phyloP scores from a whole-genome alignment of 805 yeast species.

The Lipomyces kockii region DNA sequence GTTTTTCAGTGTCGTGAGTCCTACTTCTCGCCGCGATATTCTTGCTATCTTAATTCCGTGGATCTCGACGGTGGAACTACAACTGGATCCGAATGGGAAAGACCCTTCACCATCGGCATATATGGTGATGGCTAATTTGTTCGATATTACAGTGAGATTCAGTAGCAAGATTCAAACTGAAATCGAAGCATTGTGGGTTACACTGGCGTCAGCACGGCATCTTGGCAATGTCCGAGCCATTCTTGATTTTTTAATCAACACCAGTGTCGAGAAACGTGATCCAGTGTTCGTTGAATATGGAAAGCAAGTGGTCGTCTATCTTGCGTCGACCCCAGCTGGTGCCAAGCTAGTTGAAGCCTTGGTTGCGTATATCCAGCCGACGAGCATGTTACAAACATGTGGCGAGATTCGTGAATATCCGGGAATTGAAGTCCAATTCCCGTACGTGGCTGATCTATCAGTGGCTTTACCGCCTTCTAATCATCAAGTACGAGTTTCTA shows the following conservation, averaged over 20 bases:
- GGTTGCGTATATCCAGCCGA: constrained; percentile 75
- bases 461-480: constrained; percentile 58
- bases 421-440: constrained; percentile 52
- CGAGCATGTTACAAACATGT: constrained; percentile 82
- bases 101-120: constrained; percentile 49
- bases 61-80: constrained; percentile 81
- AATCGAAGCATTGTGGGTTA: constrained; percentile 94
- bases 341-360: constrained; percentile 64
- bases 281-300: constrained; percentile 77
- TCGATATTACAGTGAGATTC: constrained; percentile 82
- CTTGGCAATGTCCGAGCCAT: constrained; percentile 72
- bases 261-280: constrained; percentile 71
- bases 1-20: constrained; percentile 65
- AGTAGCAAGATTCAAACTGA: constrained; percentile 78
- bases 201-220: constrained; percentile 77
- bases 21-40: constrained; percentile 72
- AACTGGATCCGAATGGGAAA: constrained; percentile 52
- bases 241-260: constrained; percentile 67
- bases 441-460: constrained; percentile 77
- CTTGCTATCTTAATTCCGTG: constrained; percentile 85
- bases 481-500: constrained; percentile 52
- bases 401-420: constrained; percentile 41
- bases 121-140: constrained; percentile 79
- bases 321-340: constrained; percentile 58
- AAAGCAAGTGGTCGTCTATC: constrained; percentile 77